A percentile compares a stretch with the other conserved stretches of the same genome.
Evolutionary conservation across 2,329 filamentous ascomycete genomes (phyloP).

Genomic region (Trichoderma simmonsii): DNA sequence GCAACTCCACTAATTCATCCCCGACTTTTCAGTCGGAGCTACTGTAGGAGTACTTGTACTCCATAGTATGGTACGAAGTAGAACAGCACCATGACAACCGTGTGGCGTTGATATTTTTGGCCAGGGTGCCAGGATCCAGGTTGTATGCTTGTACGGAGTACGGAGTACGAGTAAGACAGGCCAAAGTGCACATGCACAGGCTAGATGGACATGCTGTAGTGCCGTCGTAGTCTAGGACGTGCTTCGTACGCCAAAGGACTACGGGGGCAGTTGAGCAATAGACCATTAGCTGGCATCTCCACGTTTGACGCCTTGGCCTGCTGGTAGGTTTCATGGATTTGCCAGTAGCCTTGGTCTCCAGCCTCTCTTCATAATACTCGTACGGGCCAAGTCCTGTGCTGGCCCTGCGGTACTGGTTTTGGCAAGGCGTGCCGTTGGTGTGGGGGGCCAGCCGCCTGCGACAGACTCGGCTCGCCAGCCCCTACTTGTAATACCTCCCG

Average conservation of each 20-base stretch:
- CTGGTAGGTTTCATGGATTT: background rate
- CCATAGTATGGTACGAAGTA: background rate
- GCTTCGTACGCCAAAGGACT: background rate
- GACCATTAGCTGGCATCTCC: background rate
- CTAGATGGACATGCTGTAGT: background rate
- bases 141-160: background rate
- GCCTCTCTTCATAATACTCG: background rate
- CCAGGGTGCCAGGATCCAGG: background rate
- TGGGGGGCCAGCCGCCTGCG: background rate
- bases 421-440: background rate
- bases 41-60: background rate
- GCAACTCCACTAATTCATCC: background rate
- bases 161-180: background rate
- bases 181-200: background rate
- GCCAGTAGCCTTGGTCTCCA: background rate
- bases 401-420: background rate
- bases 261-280: background rate
- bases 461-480: background rate
- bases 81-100: background rate
- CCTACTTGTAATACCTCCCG: background rate
- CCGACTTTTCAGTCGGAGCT: background rate
- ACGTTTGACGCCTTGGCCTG: background rate
- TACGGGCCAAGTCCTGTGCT: background rate
- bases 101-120: background rate
- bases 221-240: background rate